These are phyloP conservation scores for Hypsizygus ulmarius DNA, from an alignment of 1,284 basidiomycete species.

Conservation along the genomic window DNA sequence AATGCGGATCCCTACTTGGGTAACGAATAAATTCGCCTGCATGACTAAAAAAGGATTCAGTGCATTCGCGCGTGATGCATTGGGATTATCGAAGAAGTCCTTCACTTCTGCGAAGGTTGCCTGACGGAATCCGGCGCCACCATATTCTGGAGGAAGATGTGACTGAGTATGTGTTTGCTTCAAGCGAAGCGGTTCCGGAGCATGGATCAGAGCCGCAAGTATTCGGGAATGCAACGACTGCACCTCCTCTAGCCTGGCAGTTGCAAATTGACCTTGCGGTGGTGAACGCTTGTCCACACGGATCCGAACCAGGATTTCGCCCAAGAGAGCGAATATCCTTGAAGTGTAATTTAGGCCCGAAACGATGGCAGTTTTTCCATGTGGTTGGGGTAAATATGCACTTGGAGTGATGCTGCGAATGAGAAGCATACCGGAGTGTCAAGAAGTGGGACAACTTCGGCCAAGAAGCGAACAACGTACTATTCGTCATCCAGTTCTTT, in stretches of 20 bases:
- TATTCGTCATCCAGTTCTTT: slow-evolving; percentile 85
- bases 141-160: slow-evolving; percentile 57
- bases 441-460: slow-evolving; percentile 36
- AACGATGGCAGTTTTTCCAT: slow-evolving; percentile 78
- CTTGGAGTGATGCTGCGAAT: slow-evolving; percentile 69
- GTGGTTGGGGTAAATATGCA: slow-evolving; percentile 77
- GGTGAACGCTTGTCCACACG: slow-evolving; percentile 81
- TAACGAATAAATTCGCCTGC: slow-evolving; percentile 87
- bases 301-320: slow-evolving; percentile 81
- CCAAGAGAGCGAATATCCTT: slow-evolving; percentile 78
- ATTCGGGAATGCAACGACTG: slow-evolving; percentile 74
- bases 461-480: slow-evolving; percentile 45
- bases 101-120: slow-evolving; percentile 83
- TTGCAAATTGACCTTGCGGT: slow-evolving; percentile 78
- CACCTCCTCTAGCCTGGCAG: slow-evolving; percentile 76
- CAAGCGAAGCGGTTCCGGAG: slow-evolving; percentile 67
- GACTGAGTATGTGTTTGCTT: slow-evolving; percentile 52
- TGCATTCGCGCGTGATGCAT: slow-evolving; percentile 77
- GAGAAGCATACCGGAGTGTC: slow-evolving; percentile 23
- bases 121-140: slow-evolving; percentile 69
- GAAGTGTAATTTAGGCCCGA: slow-evolving; percentile 85
- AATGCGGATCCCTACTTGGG: slow-evolving; percentile 53
- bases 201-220: slow-evolving; percentile 63
- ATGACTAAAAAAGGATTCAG: slow-evolving; percentile 86
- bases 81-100: slow-evolving; percentile 86